These are phyloP conservation scores for Colletotrichum scovillei DNA, from an alignment of 2,329 filamentous ascomycete species.

Conservation along the genomic window DNA sequence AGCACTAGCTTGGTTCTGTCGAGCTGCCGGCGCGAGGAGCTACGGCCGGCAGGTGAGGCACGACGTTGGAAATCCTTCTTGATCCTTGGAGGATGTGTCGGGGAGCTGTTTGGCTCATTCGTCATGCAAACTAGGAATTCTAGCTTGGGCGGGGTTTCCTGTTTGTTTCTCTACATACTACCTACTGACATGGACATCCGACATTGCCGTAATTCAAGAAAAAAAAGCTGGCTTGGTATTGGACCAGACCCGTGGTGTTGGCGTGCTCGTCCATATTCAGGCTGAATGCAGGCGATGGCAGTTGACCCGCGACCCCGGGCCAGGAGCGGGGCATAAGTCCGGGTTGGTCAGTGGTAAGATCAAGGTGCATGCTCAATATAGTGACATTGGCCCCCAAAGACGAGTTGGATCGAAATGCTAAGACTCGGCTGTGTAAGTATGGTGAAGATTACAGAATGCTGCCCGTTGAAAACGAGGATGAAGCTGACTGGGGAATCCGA, in stretches of 20 bases:
- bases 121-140: neutral
- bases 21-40: neutral
- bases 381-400: neutral
- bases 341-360: neutral
- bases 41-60: neutral
- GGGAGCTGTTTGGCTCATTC: neutral
- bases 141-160: neutral
- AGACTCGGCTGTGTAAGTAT: neutral
- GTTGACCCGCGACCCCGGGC: constrained; percentile 2
- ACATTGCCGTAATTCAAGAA: neutral
- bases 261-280: constrained; percentile 6
- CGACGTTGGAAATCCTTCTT: neutral
- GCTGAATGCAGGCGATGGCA: constrained; percentile 13
- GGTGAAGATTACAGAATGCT: neutral
- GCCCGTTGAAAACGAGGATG: neutral
- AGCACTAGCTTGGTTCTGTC: neutral
- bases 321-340: neutral
- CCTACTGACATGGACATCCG: no score
- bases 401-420: neutral
- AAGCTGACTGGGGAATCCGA: neutral
- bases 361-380: neutral
- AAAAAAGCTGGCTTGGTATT: neutral
- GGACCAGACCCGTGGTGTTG: neutral
- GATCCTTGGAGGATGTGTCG: neutral
- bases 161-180: neutral